Conservation (phyloP, 2,329 filamentous ascomycete genomes). For the Fusarium succisae region DNA sequence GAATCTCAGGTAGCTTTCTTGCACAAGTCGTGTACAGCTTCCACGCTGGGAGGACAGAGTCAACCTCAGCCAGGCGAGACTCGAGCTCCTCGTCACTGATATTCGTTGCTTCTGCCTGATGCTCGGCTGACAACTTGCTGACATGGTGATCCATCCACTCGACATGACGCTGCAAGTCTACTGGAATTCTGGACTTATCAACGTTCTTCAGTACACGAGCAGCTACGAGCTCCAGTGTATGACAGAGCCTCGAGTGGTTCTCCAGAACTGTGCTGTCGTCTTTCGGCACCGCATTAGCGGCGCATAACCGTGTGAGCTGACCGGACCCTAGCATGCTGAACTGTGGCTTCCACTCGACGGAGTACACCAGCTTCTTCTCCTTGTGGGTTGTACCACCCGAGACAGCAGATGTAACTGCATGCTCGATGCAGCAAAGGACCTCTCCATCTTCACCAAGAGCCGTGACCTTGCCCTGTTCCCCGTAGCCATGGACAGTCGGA, state of each 20-base stretch:
- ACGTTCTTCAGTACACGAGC: background rate
- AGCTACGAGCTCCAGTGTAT: background rate
- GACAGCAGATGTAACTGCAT: background rate
- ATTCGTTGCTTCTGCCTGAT: background rate
- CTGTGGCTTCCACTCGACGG: background rate
- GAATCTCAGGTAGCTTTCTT: background rate
- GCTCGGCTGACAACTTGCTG: background rate
- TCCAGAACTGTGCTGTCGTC: background rate
- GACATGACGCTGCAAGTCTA: background rate
- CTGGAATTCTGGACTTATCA: background rate
- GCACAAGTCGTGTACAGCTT: background rate
- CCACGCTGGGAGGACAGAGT: background rate
- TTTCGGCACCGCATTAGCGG: background rate
- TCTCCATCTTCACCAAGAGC: background rate
- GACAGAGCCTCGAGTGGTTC: background rate
- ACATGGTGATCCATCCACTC: conserved; percentile 11
- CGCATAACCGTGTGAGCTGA: background rate
- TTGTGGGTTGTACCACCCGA: background rate
- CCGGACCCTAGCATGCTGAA: background rate
- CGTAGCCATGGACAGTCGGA: background rate
- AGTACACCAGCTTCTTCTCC: background rate
- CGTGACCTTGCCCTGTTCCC: background rate
- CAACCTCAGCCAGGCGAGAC: background rate
- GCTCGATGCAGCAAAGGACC: background rate
- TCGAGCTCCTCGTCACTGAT: background rate